Evolutionary conservation across 202 grass and related monocot species (phyloP), one percentile per base, ranked within the genome.

Genomic region (Tripidium arundinaceum): DNA sequence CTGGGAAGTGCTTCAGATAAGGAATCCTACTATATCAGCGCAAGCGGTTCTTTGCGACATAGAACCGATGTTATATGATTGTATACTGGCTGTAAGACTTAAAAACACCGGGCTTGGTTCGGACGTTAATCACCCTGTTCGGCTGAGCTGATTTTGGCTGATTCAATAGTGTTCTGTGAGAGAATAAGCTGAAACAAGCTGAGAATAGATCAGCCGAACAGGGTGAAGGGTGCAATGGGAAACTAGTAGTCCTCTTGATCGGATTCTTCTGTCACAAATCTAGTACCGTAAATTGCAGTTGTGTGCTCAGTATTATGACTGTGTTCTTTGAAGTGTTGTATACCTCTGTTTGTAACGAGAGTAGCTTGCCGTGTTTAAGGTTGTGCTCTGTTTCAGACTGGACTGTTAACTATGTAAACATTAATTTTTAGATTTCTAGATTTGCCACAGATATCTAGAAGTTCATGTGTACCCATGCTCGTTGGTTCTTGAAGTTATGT

Each of bases 21-120:
- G 66, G 26, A 75, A 76, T 78, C 41, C 1, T 22, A 45, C 11
- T 68, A 29, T 75, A 64, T 18, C 12, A 54, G 8, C 2, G 45
- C 59, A 60, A 78, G 22, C 7, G 81, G 77, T 88, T 84, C 77
- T 88, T 84, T 65, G 8, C 8, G 71, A 77, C 37, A 39, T 62
- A 84, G 76, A 88, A 83, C 74, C 78, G 19, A 69, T 82, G 13
- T 24, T 83, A 79, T 89, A 52, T 79, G 78, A 71, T 76, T 85
- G 79, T 89, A 58, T 75, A 82, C 40, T 47, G 77, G 78, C 59
- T 39, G 72, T 27, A 55, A 79, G 52, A 82, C 68, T 71, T 10
- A 7, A 41, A 84, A 62, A 74, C 64, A 73, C 74, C 63, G 49
- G 62, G 74, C 68, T 78, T 86, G 69, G 55, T 79, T 39, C 61